These are phyloP conservation scores for Torrubiella hemipterigena DNA, from an alignment of 2,329 filamentous ascomycete species.

Conservation along the genomic window DNA sequence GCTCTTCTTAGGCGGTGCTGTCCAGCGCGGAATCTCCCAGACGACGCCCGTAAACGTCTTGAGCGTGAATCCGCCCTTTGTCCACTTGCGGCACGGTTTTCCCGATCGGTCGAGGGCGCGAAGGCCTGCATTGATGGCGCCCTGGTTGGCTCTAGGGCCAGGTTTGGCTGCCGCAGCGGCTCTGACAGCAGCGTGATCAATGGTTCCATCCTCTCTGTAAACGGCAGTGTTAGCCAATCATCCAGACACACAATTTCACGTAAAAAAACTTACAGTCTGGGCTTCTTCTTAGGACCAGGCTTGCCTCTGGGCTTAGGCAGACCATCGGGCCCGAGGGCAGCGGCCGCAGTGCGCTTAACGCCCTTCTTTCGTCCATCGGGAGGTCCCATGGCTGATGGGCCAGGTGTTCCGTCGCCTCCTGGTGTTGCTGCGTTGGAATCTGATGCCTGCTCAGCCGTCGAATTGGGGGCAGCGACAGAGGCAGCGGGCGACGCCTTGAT, in stretches of 20 bases:
- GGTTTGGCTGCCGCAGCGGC: constrained; percentile 61
- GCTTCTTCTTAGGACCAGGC: constrained; percentile 94
- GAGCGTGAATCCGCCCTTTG: constrained; percentile 66
- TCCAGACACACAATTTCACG: too few relatives aligned
- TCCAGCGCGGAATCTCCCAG: constrained; percentile 79
- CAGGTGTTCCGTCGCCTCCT: constrained; percentile 41
- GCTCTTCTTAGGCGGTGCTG: constrained; percentile 50
- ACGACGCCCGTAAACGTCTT: constrained; percentile 86
- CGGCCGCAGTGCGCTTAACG: constrained; percentile 54
- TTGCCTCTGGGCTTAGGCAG: constrained; percentile 65
- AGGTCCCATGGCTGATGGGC: constrained; percentile 44
- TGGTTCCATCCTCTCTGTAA: constrained; percentile 49
- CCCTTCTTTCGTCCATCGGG: constrained; percentile 66
- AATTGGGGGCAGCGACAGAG: constrained; percentile 25
- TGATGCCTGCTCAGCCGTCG: constrained; percentile 43
- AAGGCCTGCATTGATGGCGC: constrained; percentile 92
- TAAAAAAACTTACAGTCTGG: constrained; percentile 62
- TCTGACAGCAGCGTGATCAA: constrained; percentile 41
- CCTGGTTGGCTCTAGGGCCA: constrained; percentile 91
- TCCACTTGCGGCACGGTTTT: constrained; percentile 86
- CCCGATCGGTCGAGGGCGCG: constrained; percentile 87
- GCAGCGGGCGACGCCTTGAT: constrained; percentile 34
- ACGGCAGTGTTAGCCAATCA: too few relatives aligned
- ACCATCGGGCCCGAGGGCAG: constrained; percentile 50
- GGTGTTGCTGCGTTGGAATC: constrained; percentile 51